Conservation (phyloP, 345 rosid species). For the Noccaea caerulescens region DNA sequence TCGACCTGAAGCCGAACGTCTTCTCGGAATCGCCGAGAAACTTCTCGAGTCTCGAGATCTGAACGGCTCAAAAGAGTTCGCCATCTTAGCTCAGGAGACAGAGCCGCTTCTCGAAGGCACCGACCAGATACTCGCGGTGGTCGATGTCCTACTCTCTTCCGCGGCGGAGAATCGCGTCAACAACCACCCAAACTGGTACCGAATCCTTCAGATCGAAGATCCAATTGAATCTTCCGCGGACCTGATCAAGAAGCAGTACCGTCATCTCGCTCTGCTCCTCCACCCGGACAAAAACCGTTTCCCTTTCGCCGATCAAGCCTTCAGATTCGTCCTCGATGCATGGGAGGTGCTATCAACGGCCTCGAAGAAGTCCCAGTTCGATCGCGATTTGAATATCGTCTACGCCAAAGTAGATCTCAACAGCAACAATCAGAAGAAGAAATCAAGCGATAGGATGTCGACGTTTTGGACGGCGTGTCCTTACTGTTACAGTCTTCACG, state of each 20-base stretch:
- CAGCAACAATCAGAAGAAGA: slow-evolving; percentile 38
- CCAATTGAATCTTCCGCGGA: slow-evolving; percentile 50
- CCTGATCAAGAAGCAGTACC: slow-evolving; percentile 80
- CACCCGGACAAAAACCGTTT: slow-evolving; percentile 87
- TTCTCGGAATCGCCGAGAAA: slow-evolving; percentile 85
- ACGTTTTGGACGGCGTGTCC: slow-evolving; percentile 97
- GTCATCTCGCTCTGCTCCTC: slow-evolving; percentile 78
- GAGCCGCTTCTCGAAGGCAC: slow-evolving; percentile 87
- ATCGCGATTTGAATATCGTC: slow-evolving; percentile 57
- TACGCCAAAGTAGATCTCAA: slow-evolving; percentile 68
- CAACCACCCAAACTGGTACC: slow-evolving; percentile 78
- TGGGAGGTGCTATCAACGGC: slow-evolving; percentile 77
- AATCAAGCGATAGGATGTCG: slow-evolving; percentile 40
- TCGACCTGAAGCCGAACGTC: slow-evolving; percentile 74
- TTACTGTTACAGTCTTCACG: slow-evolving; percentile 74
- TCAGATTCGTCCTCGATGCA: slow-evolving; percentile 79
- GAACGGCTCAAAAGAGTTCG: slow-evolving; percentile 72
- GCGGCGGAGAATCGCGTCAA: slow-evolving; percentile 64
- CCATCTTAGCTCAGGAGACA: slow-evolving; percentile 77
- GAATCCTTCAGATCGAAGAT: slow-evolving; percentile 70
- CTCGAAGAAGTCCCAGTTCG: slow-evolving; percentile 60
- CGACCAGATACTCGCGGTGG: slow-evolving; percentile 84
- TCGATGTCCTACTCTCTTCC: slow-evolving; percentile 64
- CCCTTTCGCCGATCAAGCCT: slow-evolving; percentile 78
- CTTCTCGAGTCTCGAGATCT: slow-evolving; percentile 72